Base-by-base conservation (phyloP, 2,329 filamentous ascomycete species). In the Botryosphaeria agaves region DNA sequence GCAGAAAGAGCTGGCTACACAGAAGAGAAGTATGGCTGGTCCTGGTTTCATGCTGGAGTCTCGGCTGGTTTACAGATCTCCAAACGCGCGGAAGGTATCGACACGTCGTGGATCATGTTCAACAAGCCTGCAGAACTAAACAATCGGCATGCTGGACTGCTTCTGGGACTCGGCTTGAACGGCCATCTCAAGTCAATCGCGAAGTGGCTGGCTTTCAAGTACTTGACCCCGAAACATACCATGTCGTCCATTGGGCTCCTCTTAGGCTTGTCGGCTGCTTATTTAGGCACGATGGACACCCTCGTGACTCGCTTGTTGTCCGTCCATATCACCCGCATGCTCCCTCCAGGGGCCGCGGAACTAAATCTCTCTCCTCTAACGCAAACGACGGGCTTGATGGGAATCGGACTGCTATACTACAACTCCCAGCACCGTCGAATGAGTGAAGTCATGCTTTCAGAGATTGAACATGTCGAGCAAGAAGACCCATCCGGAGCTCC, bases 191-290 rank as follows among this genome's bases (percentile, higher is more conserved):
- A 82, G 42, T 78, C 74, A 5, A 69, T 98, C 17, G 89, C 89
- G 3, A 95, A 95, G 58, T 98, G 89, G 87, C 77, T 98, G 26
- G 87, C 85, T 6, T 98, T 95, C 66, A 95, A 94, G 48, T 98
- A 98, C 42, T 62, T 98, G n/a, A 98, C 89, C 0, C 87, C 89
- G 1, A 98, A 98, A 47, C 91, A 98, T 52, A 92, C 85, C 16
- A 98, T 98, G 89, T 95, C 89, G 15, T 95, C 89, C 1, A 87
- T 98, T 32, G 89, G 89, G 7, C 62, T 98, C n/a, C 64, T 98
- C 3, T 64, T 98, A 1, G 89, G 89, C 1, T 63, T 98, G 12
- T 85, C 89, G 6, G 89, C 82, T 16, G 95, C 89, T 1, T 92
- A 93, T 48, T 66, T 94, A 41, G 89, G 91, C 1, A 95, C 85